Percentiles rank a stretch among this genome's conserved stretches.
These are phyloP conservation scores for Populus davidiana DNA, from an alignment of 345 rosid genomes.

Conservation along the genomic window DNA sequence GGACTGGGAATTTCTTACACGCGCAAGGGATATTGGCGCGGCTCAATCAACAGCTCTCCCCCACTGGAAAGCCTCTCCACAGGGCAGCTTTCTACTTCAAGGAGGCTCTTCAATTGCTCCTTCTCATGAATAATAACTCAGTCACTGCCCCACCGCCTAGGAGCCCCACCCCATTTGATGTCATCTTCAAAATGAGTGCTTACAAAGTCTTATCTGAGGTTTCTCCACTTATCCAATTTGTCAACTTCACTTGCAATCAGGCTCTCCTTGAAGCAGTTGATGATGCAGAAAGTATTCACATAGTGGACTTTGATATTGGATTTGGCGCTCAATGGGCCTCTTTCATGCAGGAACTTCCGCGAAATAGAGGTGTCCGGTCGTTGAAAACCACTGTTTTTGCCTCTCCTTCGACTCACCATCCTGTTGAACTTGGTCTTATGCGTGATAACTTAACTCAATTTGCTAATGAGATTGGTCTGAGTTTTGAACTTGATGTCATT, in stretches of 20 bases:
- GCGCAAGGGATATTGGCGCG: slow-evolving; percentile 99
- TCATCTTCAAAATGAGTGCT: slow-evolving; percentile 52
- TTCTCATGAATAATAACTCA: slow-evolving; percentile 35
- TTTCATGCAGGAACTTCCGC: slow-evolving; percentile 56
- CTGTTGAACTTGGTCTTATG: slow-evolving; percentile 46
- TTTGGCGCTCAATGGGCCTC: slow-evolving; percentile 69
- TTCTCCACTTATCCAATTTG: slow-evolving; percentile 51
- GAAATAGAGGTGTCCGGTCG: slow-evolving; percentile 40
- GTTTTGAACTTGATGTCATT: slow-evolving; percentile 49
- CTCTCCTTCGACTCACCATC: slow-evolving; percentile 47
- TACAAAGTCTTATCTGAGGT: slow-evolving; percentile 51
- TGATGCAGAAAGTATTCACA: slow-evolving; percentile 42
- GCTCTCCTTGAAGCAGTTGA: slow-evolving; percentile 49
- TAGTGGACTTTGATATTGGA: slow-evolving; percentile 56
- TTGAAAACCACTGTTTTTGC: slow-evolving; percentile 53
- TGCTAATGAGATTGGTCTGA: slow-evolving; percentile 45
- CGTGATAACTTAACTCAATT: slow-evolving; percentile 48
- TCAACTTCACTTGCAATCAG: slow-evolving; percentile 54
- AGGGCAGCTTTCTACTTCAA: slow-evolving; percentile 61
- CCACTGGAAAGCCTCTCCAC: slow-evolving; percentile 45
- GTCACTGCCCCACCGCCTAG: slow-evolving; percentile 28
- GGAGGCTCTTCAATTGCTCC: slow-evolving; percentile 54
- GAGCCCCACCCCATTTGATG: slow-evolving; percentile 40
- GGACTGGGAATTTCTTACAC: slow-evolving; percentile 55
- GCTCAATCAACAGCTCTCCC: slow-evolving; percentile 99